Conservation (phyloP, 2,329 filamentous ascomycete species). For the Pseudogymnoascus sp. region DNA sequence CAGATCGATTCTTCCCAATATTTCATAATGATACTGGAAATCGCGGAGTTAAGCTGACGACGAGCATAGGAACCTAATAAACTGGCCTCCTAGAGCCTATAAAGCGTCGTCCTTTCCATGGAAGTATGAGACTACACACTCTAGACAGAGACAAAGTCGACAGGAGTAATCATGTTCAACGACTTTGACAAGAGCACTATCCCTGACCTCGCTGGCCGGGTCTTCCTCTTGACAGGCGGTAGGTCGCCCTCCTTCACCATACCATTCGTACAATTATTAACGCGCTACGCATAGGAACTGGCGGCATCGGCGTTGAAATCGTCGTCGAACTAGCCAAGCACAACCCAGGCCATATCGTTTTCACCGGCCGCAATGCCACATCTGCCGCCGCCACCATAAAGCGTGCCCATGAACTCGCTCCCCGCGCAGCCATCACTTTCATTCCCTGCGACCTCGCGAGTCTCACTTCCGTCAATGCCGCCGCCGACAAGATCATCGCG, state of each 20-base stretch:
- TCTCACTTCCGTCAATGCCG: slow-evolving; percentile 34
- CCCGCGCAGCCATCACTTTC: slow-evolving; percentile 25
- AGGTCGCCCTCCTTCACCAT: not conserved
- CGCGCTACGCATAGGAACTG: slow-evolving; percentile 16
- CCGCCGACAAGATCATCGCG: slow-evolving; percentile 31
- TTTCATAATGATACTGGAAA: not conserved
- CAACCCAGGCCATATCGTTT: slow-evolving; percentile 31
- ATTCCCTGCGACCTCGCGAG: slow-evolving; percentile 38
- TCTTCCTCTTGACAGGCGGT: slow-evolving; percentile 40
- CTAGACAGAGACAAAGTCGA: not conserved
- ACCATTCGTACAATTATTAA: not conserved
- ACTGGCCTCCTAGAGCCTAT: not conserved
- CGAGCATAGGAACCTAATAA: not conserved
- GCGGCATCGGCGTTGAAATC: slow-evolving; percentile 38
- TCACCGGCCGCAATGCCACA: slow-evolving; percentile 31
- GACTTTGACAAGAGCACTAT: slow-evolving; percentile 27
- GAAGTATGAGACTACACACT: not conserved
- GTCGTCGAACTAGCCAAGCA: slow-evolving; percentile 34
- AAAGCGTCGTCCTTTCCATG: not conserved
- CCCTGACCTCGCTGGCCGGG: slow-evolving; percentile 29
- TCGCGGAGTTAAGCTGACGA: not conserved
- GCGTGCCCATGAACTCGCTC: slow-evolving; percentile 27
- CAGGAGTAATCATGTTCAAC: not conserved
- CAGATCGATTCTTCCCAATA: not conserved
- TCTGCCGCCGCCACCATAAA: slow-evolving; percentile 31